These are phyloP conservation scores for Rhexocercosporidium sp. DNA, from an alignment of 2,329 filamentous ascomycete species.

Conservation along the genomic window DNA sequence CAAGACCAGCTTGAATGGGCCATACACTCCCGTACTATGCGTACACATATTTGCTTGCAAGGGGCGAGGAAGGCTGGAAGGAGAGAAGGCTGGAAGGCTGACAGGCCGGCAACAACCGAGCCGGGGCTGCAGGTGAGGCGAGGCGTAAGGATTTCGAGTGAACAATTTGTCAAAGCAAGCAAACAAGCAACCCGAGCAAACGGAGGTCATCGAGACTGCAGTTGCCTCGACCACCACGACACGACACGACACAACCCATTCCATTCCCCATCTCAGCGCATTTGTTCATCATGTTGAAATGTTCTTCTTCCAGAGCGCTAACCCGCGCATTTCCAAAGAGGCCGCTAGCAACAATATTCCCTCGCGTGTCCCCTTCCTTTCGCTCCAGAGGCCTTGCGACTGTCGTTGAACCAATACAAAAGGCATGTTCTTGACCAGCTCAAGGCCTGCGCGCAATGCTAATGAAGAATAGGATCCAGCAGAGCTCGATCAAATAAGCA, in stretches of 20 bases:
- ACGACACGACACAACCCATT: neutral
- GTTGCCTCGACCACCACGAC: conserved; percentile 2
- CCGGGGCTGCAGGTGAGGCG: neutral
- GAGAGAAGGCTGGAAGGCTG: neutral
- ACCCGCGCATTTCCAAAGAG: conserved; percentile 29
- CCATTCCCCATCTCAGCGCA: neutral
- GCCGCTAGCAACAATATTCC: conserved; percentile 18
- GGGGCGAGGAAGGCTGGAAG: no score
- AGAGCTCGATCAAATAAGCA: conserved; percentile 87
- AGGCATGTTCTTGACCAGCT: conserved; percentile 31
- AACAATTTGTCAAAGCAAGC: conserved; percentile 12
- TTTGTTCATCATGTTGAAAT: conserved; percentile 39
- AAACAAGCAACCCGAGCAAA: neutral
- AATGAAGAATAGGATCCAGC: conserved; percentile 69
- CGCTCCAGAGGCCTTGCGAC: conserved; percentile 41
- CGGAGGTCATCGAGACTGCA: neutral
- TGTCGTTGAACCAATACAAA: conserved; percentile 41
- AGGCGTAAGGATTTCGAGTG: conserved; percentile 9
- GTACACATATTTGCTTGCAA: no score
- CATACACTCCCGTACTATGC: no score
- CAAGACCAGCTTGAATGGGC: no score
- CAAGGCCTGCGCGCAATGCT: conserved; percentile 16
- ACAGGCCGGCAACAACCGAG: conserved; percentile 5
- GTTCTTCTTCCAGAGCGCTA: conserved; percentile 35
- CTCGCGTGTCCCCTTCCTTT: conserved; percentile 33